phyloP scores from a whole-genome alignment of 768 basidiomycete species.

The Cyathus striatus region DNA sequence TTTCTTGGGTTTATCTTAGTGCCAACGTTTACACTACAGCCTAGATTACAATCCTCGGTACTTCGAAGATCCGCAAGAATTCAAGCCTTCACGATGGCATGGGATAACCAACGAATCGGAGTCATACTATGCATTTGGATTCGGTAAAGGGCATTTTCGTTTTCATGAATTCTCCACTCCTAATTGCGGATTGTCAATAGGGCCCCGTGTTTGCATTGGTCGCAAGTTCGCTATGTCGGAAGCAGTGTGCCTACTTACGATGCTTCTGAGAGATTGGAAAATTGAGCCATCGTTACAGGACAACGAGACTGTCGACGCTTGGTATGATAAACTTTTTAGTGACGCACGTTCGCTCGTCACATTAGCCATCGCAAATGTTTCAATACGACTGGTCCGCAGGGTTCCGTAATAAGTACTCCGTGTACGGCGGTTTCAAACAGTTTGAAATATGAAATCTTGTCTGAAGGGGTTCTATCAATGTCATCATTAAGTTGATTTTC shows the following conservation, averaged over 20 bases:
- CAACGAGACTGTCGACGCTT: too few species aligned
- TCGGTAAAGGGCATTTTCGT: conserved; percentile 19
- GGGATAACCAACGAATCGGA: conserved; percentile 35
- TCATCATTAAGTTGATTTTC: too few species aligned
- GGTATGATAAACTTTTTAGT: too few species aligned
- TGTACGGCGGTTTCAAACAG: too few species aligned
- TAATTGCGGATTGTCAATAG: conserved; percentile 13
- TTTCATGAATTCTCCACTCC: neutral
- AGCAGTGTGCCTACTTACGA: conserved; percentile 45
- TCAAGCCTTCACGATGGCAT: conserved; percentile 47
- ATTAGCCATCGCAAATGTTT: too few species aligned
- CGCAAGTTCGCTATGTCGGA: conserved; percentile 51
- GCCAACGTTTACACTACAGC: neutral
- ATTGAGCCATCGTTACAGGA: conserved; percentile 37
- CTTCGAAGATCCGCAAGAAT: conserved; percentile 41
- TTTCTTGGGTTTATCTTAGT: neutral
- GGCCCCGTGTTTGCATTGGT: conserved; percentile 50
- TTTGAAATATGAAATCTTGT: too few species aligned
- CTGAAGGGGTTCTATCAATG: too few species aligned
- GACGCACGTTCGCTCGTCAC: too few species aligned
- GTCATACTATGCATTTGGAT: conserved; percentile 40
- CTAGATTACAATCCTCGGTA: conserved; percentile 47
- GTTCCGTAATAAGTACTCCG: too few species aligned
- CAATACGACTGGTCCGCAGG: too few species aligned
- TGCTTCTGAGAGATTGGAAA: too few species aligned